phyloP scores from a whole-genome alignment of 495 filamentous ascomycete genomes.

The Penicillium cinerascens region DNA sequence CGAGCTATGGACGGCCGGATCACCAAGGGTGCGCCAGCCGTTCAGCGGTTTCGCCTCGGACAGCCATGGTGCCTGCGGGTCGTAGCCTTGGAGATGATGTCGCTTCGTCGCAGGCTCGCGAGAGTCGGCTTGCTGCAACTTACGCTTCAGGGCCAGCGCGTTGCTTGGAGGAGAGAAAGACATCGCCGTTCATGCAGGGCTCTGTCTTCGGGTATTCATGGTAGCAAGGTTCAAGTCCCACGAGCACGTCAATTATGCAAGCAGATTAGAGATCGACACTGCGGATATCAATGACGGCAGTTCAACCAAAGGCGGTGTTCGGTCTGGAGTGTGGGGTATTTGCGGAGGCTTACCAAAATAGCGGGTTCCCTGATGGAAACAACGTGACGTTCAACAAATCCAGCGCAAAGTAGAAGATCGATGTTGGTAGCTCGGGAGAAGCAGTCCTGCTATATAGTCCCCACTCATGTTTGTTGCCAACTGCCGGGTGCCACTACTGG shows the following conservation, averaged over 20 bases:
- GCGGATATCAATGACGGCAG: not conserved
- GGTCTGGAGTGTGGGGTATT: conserved; percentile 4
- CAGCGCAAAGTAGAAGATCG: not conserved
- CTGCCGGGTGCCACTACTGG: not conserved
- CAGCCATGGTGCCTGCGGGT: conserved; percentile 39
- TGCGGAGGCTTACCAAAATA: not conserved
- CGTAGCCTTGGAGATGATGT: conserved; percentile 30
- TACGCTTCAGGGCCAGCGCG: conserved; percentile 28
- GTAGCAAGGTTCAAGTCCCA: not conserved
- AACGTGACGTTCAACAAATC: too few relatives aligned
- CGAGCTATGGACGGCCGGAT: conserved; percentile 26
- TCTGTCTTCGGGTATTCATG: conserved; percentile 3
- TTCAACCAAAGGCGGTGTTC: conserved; percentile 30
- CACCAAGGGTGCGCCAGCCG: conserved; percentile 30
- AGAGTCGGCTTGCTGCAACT: conserved; percentile 23
- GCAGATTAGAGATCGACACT: not conserved
- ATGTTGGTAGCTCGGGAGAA: not conserved
- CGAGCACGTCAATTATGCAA: not conserved
- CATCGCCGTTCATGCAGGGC: conserved; percentile 17
- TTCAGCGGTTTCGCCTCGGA: conserved; percentile 25
- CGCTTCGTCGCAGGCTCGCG: conserved; percentile 21
- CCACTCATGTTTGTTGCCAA: not conserved
- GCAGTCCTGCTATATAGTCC: not conserved
- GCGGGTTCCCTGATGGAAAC: too few relatives aligned
- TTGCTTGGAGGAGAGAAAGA: conserved; percentile 16